Percentiles rank a stretch among this genome's conserved stretches.
Evolutionary conservation across 306 rosid species (phyloP).

Genomic region (Hippophae rhamnoides): DNA sequence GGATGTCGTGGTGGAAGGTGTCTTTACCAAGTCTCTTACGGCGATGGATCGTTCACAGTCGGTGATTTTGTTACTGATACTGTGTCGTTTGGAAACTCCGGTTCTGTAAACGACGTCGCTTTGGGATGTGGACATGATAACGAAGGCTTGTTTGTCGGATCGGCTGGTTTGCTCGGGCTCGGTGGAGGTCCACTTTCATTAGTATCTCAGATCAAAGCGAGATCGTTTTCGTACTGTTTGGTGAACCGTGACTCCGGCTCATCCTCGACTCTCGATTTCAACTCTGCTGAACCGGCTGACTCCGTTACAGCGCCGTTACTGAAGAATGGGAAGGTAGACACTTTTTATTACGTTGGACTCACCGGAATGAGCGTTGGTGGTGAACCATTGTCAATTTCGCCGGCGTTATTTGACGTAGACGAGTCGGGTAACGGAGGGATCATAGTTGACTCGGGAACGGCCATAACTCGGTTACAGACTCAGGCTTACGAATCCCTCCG

Average conservation of each 20-base stretch:
- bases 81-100: conserved; percentile 55
- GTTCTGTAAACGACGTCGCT: conserved; percentile 35
- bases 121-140: conserved; percentile 85
- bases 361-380: conserved; percentile 78
- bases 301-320: conserved; percentile 45
- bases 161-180: conserved; percentile 85
- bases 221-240: conserved; percentile 73
- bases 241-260: conserved; percentile 67
- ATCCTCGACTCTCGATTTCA: conserved; percentile 78
- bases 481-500: conserved; percentile 58
- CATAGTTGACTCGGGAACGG: conserved; percentile 82
- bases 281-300: conserved; percentile 53
- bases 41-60: conserved; percentile 78
- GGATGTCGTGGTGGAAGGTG: conserved; percentile 44
- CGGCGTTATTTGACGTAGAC: conserved; percentile 36
- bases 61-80: conserved; percentile 66
- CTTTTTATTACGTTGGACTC: conserved; percentile 59
- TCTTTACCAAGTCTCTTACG: conserved; percentile 73
- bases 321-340: conserved; percentile 20
- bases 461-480: conserved; percentile 61
- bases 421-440: conserved; percentile 56
- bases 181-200: conserved; percentile 69
- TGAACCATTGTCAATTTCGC: conserved; percentile 23
- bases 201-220: conserved; percentile 52
- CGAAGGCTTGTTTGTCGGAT: conserved; percentile 63